These are phyloP conservation scores for Immersiporthe knoxdaviesiana DNA, from an alignment of 2,329 filamentous ascomycete species.

Conservation along the genomic window DNA sequence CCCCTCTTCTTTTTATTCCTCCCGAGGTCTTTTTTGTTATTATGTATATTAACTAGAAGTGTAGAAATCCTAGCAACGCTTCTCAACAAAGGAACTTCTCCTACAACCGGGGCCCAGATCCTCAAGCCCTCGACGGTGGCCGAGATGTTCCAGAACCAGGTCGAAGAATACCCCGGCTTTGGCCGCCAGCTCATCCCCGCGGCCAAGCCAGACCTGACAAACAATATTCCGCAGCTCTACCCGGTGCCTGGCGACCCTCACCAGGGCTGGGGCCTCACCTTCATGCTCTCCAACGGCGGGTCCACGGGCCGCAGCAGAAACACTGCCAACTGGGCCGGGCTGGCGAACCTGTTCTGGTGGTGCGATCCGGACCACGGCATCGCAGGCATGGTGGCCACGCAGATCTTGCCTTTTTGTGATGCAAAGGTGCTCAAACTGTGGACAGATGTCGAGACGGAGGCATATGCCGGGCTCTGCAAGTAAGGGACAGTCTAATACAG, in stretches of 20 bases:
- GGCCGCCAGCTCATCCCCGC: conserved; percentile 46
- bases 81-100: conserved; percentile 64
- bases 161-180: conserved; percentile 54
- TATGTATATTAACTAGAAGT: background rate
- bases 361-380: conserved; percentile 59
- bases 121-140: conserved; percentile 59
- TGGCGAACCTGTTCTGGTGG: conserved; percentile 64
- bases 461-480: conserved; percentile 34
- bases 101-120: conserved; percentile 55
- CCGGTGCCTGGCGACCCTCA: conserved; percentile 47
- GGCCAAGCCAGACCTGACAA: conserved; percentile 50
- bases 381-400: conserved; percentile 50
- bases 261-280: conserved; percentile 64
- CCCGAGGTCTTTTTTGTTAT: no score
- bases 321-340: conserved; percentile 58
- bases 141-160: conserved; percentile 65
- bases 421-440: conserved; percentile 43
- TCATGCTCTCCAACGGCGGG: conserved; percentile 52
- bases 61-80: conserved; percentile 60
- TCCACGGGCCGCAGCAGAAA: conserved; percentile 51
- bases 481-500: background rate
- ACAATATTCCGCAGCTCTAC: conserved; percentile 52
- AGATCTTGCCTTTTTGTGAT: conserved; percentile 51
- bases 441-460: conserved; percentile 39
- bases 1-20: no score